These are phyloP conservation scores for Metschnikowia bowlesiae DNA, from an alignment of 805 yeast genomes.

Conservation along the genomic window DNA sequence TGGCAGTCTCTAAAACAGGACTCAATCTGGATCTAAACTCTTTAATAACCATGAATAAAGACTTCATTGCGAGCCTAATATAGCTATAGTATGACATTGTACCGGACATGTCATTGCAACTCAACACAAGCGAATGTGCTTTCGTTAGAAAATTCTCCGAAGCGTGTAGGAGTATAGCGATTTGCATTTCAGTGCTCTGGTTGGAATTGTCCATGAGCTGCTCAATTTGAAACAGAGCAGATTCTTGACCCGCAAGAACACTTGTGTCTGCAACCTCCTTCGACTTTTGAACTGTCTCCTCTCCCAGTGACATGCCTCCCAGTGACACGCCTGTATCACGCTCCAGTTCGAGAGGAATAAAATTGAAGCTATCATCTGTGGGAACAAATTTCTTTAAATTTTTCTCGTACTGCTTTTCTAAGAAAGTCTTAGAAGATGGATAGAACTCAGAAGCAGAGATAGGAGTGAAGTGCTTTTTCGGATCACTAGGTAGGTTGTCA, in stretches of 20 bases:
- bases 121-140: slow-evolving; percentile 14
- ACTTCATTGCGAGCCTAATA: slow-evolving; percentile 13
- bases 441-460: slow-evolving; percentile 11
- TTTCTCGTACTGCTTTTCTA: slow-evolving; percentile 17
- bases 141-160: slow-evolving; percentile 10
- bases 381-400: slow-evolving; percentile 10
- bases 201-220: slow-evolving; percentile 1
- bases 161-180: slow-evolving; percentile 8
- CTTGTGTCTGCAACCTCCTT: neutral
- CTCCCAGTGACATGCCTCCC: neutral
- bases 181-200: slow-evolving; percentile 4
- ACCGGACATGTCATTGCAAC: slow-evolving; percentile 11
- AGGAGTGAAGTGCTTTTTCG: neutral
- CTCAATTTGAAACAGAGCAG: neutral
- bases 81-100: slow-evolving; percentile 9
- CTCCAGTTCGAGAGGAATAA: slow-evolving; percentile 13
- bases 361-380: slow-evolving; percentile 8
- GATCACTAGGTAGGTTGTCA: neutral
- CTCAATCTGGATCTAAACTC: slow-evolving; percentile 26
- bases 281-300: neutral
- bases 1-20: slow-evolving; percentile 27
- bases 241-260: neutral
- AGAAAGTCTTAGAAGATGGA: slow-evolving; percentile 11
- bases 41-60: slow-evolving; percentile 19
- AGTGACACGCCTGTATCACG: neutral